Evolutionary conservation across 1,139 yeast species (phyloP).

Genomic region (Groenewaldozyma auringiensis): DNA sequence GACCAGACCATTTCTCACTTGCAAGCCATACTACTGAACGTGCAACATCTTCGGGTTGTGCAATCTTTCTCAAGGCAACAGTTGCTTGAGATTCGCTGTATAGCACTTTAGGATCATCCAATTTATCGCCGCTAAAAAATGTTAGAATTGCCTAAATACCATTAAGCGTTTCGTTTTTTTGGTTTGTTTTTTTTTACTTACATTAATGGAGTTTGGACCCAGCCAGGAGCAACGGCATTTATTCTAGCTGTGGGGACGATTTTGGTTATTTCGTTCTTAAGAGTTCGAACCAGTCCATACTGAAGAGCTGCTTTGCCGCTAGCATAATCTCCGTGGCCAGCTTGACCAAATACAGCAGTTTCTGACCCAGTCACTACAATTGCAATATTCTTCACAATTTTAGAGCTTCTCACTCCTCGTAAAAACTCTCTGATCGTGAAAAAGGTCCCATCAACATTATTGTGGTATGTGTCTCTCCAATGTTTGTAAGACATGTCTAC

Average conservation of each 20-base stretch:
- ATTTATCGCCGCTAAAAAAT: not conserved
- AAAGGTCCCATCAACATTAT: slow-evolving; percentile 7
- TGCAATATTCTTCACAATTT: slow-evolving; percentile 1
- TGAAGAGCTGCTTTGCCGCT: slow-evolving; percentile 7
- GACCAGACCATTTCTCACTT: slow-evolving; percentile 8
- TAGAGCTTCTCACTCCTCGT: not conserved
- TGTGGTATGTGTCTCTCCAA: slow-evolving; percentile 4
- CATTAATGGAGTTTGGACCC: slow-evolving; percentile 6
- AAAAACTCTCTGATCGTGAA: slow-evolving; percentile 4
- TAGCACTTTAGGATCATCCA: slow-evolving; percentile 2
- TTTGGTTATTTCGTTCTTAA: slow-evolving; percentile 4
- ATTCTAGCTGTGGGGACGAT: slow-evolving; percentile 4
- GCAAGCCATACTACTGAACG: slow-evolving; percentile 5
- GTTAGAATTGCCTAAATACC: no score
- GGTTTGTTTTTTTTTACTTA: not conserved
- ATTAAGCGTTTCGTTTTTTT: no score
- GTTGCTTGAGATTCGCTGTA: slow-evolving; percentile 6
- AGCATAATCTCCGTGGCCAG: slow-evolving; percentile 5
- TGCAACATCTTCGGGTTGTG: slow-evolving; percentile 6
- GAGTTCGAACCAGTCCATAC: slow-evolving; percentile 6
- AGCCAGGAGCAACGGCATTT: slow-evolving; percentile 7
- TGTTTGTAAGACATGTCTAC: slow-evolving; percentile 3
- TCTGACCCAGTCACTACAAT: slow-evolving; percentile 6
- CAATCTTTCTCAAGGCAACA: slow-evolving; percentile 5
- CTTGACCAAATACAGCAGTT: slow-evolving; percentile 8